Conservation (phyloP, 2,329 filamentous ascomycete species). For the Scopulariopsis brevicaulis region DNA sequence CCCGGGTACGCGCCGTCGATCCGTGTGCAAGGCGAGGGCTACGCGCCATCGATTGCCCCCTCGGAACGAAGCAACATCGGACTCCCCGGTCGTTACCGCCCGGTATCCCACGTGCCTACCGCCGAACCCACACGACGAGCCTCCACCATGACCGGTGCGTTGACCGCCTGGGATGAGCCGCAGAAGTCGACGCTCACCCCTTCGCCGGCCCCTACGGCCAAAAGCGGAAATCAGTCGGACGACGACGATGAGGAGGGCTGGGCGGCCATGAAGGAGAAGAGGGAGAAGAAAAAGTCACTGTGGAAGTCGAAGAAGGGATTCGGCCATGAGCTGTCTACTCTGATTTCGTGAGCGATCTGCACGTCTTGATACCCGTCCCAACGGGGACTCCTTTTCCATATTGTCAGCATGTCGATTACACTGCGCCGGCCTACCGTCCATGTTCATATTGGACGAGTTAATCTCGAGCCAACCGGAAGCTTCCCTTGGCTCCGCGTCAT, state of each 20-base stretch:
- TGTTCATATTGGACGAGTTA: not conserved
- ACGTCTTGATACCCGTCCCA: not conserved
- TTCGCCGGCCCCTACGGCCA: slow-evolving; percentile 20
- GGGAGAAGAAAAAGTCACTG: slow-evolving; percentile 54
- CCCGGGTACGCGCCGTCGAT: slow-evolving; percentile 38
- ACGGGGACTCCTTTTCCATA: not conserved
- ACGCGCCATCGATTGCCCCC: slow-evolving; percentile 85
- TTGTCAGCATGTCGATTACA: not conserved
- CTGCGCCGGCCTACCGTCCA: not conserved
- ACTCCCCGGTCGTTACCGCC: slow-evolving; percentile 78
- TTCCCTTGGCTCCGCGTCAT: not conserved
- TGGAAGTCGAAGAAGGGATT: slow-evolving; percentile 52
- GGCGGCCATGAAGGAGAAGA: slow-evolving; percentile 59
- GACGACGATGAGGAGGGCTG: slow-evolving; percentile 59
- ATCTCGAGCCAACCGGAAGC: not conserved
- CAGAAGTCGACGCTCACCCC: slow-evolving; percentile 14
- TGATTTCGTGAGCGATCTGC: slow-evolving; percentile 21
- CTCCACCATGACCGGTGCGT: slow-evolving; percentile 26
- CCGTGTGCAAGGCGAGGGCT: slow-evolving; percentile 42
- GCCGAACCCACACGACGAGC: slow-evolving; percentile 13
- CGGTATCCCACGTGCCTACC: slow-evolving; percentile 58
- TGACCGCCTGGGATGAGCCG: slow-evolving; percentile 16
- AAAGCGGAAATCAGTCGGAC: slow-evolving; percentile 32
- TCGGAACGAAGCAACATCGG: slow-evolving; percentile 93
- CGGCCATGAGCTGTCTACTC: slow-evolving; percentile 33